Base-by-base conservation (phyloP, 2,329 filamentous ascomycete species). In the Aspergillus fijiensis region DNA sequence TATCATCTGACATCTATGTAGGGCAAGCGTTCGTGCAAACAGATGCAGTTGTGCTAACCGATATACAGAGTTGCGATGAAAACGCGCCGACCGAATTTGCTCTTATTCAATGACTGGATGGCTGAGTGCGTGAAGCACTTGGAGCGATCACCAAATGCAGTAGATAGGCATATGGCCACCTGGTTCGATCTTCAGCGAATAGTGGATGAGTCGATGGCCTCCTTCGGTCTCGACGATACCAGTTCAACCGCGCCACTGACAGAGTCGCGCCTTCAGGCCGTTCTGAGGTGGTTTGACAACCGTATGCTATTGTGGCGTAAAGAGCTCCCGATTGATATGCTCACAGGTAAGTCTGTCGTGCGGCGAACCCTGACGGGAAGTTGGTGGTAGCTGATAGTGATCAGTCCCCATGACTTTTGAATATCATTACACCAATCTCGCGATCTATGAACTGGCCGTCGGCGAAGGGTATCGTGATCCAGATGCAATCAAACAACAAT, bases 61-160 rank as follows among this genome's bases (percentile, higher is more conserved):
- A 29, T 14, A 51, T 39, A 51, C 45, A 74, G 72, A 23, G 71
- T 75, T 33, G 73, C 72, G 19, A 74, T 75, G 72, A 74, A 72
- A 63, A 75, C 71, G 21, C 72, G 72, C 27, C 69, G 72, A 27
- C 72, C 72, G 5, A 75, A 73, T 60, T 53, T 75, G 49, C 69
- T 75, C 2, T 63, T 71, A 29, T 75, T 69, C 53, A 75, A 75
- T n/a, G 69, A 74, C 51, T 75, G 73, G 72, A 71, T 74, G 66
- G 59, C 60, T 9, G 72, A 75, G 59, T 75, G 70, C 55, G 65
- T 74, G 14, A 67, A 65, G 19, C 64, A 74, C 25, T 45, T 75
- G 16, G 70, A 70, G 42, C 57, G 60, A 29, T 75, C 73, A 31
- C 73, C 72, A 5, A 63, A 70, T 54, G 63, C 61, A 29, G 65